These are phyloP conservation scores for Clavispora carvajalis DNA, from an alignment of 805 yeast species.

Conservation along the genomic window DNA sequence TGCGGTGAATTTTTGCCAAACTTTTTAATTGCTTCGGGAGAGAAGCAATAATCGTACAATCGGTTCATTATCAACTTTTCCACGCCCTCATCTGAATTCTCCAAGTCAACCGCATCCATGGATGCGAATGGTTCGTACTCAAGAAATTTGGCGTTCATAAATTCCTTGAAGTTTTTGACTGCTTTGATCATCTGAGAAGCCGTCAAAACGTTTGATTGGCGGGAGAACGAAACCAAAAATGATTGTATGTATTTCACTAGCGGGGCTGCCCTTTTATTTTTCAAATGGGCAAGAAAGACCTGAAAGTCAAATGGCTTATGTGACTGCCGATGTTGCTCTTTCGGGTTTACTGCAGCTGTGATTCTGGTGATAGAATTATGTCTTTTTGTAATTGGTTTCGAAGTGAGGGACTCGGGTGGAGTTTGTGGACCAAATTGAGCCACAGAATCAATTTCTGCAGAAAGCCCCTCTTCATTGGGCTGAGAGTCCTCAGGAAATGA, in stretches of 20 bases:
- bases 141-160: constrained; percentile 59
- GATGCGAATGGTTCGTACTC: constrained; percentile 69
- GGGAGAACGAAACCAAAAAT: constrained; percentile 70
- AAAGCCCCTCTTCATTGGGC: neutral
- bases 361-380: constrained; percentile 11
- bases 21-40: constrained; percentile 58
- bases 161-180: constrained; percentile 67
- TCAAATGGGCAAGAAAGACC: constrained; percentile 64
- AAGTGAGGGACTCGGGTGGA: neutral
- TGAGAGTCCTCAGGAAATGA: constrained; percentile 2
- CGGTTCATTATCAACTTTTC: constrained; percentile 91
- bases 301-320: constrained; percentile 75
- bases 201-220: constrained; percentile 55
- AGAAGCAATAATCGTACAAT: constrained; percentile 68
- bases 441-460: neutral
- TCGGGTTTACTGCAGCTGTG: constrained; percentile 19
- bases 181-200: constrained; percentile 75
- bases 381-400: constrained; percentile 2
- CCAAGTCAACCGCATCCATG: constrained; percentile 51
- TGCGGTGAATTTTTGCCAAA: constrained; percentile 4
- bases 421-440: neutral
- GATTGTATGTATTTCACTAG: constrained; percentile 80
- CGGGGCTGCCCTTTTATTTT: constrained; percentile 78
- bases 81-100: constrained; percentile 81
- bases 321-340: constrained; percentile 36